phyloP scores from a whole-genome alignment of 129 eudicot species.

The Escallonia herrerae region DNA sequence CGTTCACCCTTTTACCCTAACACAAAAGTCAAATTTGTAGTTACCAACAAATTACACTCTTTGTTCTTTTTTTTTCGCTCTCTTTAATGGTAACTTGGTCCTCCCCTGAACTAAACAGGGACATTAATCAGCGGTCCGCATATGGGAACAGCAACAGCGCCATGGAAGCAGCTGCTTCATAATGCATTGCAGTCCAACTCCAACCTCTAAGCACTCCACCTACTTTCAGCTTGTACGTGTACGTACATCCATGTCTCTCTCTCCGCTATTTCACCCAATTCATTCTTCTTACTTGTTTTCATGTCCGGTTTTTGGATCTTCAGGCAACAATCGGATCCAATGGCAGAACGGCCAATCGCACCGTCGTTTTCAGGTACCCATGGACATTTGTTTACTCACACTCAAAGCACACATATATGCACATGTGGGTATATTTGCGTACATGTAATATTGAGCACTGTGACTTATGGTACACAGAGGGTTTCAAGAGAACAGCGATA shows the following conservation, averaged over 20 bases:
- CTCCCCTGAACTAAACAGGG: background rate
- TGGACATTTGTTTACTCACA: background rate
- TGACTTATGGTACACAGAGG: slow-evolving; percentile 40
- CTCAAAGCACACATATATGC: background rate
- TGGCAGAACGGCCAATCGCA: slow-evolving; percentile 88
- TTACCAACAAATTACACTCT: too few species aligned
- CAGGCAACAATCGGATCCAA: slow-evolving; percentile 70
- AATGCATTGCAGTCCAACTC: slow-evolving; percentile 69
- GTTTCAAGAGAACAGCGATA: slow-evolving; percentile 61
- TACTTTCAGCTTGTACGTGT: slow-evolving; percentile 68
- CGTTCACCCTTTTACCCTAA: too few species aligned
- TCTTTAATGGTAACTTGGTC: too few species aligned
- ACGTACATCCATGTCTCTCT: background rate
- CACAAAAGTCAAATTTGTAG: too few species aligned
- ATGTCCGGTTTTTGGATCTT: slow-evolving; percentile 9
- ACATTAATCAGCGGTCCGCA: background rate
- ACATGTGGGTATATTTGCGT: too few species aligned
- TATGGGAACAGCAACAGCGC: slow-evolving; percentile 53
- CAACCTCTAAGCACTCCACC: slow-evolving; percentile 65
- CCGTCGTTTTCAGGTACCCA: slow-evolving; percentile 81
- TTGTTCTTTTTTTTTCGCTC: too few species aligned
- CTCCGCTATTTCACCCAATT: background rate
- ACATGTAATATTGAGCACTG: background rate
- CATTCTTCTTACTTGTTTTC: background rate
- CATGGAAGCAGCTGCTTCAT: slow-evolving; percentile 91